These are phyloP conservation scores for Beauveria sp. DNA, from an alignment of 2,329 filamentous ascomycete species.

Conservation along the genomic window DNA sequence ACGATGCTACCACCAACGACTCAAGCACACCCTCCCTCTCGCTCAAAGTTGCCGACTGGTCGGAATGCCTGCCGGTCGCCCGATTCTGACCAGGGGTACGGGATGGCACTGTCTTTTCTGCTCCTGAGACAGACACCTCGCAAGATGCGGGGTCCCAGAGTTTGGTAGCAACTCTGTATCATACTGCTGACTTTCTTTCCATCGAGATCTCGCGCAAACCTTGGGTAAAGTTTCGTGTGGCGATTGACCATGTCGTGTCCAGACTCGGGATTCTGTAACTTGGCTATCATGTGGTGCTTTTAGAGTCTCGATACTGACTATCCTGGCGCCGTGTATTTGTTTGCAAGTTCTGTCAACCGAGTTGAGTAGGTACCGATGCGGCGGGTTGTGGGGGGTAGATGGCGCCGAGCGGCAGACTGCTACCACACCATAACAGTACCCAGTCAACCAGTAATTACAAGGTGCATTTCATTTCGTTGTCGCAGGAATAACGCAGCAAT, in stretches of 20 bases:
- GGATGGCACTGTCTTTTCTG: neutral
- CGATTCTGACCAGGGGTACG: neutral
- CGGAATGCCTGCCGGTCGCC: neutral
- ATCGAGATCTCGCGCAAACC: neutral
- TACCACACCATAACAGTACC: too few relatives aligned
- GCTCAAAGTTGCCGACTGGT: neutral
- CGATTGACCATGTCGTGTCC: neutral
- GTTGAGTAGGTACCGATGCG: neutral
- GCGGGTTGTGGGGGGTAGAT: neutral
- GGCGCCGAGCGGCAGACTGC: too few relatives aligned
- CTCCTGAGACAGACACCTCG: neutral
- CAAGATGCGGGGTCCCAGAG: neutral
- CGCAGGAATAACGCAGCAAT: neutral
- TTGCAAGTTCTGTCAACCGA: neutral
- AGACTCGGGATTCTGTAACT: neutral
- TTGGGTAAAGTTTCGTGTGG: neutral
- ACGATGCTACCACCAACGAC: neutral
- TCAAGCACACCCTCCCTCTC: neutral
- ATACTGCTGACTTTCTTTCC: neutral
- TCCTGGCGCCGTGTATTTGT: neutral
- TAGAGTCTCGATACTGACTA: neutral
- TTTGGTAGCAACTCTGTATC: neutral
- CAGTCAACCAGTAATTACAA: too few relatives aligned
- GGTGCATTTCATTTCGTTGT: neutral
- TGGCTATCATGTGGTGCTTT: neutral